Evolutionary conservation across 2,329 filamentous ascomycete species (phyloP).

Genomic region (Trichoderma atroviride): DNA sequence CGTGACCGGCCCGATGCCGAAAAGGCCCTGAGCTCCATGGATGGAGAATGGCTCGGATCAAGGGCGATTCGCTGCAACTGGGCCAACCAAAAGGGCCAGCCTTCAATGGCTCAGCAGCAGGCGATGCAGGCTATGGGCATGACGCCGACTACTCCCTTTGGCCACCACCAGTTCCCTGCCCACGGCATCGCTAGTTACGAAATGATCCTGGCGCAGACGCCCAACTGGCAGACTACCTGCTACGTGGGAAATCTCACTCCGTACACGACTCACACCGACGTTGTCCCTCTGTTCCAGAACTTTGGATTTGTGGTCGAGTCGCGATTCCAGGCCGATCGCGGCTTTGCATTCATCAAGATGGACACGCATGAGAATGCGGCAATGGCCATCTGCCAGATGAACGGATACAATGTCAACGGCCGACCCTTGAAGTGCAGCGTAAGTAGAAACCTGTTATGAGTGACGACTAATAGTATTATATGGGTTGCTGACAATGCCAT

Average conservation of each 20-base stretch:
- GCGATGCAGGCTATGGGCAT: conserved; percentile 97
- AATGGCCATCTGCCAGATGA: conserved; percentile 97
- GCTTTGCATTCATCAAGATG: conserved; percentile 99
- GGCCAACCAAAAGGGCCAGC: conserved; percentile 99
- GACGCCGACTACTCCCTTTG: conserved; percentile 94
- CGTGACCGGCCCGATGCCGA: conserved; percentile 91
- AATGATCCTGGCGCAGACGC: conserved; percentile 93
- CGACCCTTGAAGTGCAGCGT: conserved; percentile 98
- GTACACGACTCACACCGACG: conserved; percentile 94
- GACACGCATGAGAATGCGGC: conserved; percentile 97
- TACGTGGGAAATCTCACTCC: conserved; percentile 98
- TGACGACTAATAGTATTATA: background rate
- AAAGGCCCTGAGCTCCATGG: conserved; percentile 96
- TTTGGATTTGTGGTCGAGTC: conserved; percentile 98
- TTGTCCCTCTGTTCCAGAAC: conserved; percentile 98
- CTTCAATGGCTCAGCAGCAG: conserved; percentile 96
- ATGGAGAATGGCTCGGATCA: conserved; percentile 98
- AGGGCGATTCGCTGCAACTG: conserved; percentile 99
- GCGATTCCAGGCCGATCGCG: conserved; percentile 95
- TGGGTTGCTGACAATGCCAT: conserved; percentile 29
- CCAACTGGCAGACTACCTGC: conserved; percentile 96
- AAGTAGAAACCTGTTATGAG: conserved; percentile 50
- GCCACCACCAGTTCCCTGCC: conserved; percentile 96
- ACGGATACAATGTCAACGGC: conserved; percentile 96
- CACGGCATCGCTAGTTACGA: conserved; percentile 97